Conservation (phyloP, 768 basidiomycete genomes). For the Sutorius australiensis region DNA sequence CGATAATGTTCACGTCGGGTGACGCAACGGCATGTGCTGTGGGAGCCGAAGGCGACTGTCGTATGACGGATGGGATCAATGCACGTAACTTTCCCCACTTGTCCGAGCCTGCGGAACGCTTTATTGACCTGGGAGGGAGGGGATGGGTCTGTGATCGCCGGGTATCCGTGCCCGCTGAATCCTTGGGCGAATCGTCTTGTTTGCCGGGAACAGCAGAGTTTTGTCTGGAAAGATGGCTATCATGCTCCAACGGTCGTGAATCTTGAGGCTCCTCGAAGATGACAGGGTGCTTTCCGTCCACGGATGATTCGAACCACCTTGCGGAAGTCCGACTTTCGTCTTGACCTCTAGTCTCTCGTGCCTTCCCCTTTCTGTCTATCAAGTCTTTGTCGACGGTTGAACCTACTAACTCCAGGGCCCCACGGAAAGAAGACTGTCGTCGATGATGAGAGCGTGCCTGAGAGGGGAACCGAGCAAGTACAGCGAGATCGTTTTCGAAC, state of each 20-base stretch:
- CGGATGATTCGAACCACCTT: slow-evolving; percentile 53
- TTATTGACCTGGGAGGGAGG: slow-evolving; percentile 15
- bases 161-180: slow-evolving; percentile 4
- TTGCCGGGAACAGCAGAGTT: neutral
- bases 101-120: slow-evolving; percentile 27
- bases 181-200: slow-evolving; percentile 3
- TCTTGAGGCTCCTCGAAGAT: slow-evolving; percentile 31
- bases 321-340: slow-evolving; percentile 55
- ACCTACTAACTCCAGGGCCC: slow-evolving; percentile 50
- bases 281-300: slow-evolving; percentile 40
- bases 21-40: slow-evolving; percentile 46
- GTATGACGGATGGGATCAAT: slow-evolving; percentile 54
- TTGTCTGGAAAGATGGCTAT: slow-evolving; percentile 17
- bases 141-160: slow-evolving; percentile 29
- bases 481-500: slow-evolving; percentile 32
- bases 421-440: slow-evolving; percentile 51
- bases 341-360: slow-evolving; percentile 41
- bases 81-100: slow-evolving; percentile 68
- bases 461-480: slow-evolving; percentile 34
- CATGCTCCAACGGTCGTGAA: slow-evolving; percentile 21
- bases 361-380: slow-evolving; percentile 53
- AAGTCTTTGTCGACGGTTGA: slow-evolving; percentile 33
- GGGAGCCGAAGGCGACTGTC: slow-evolving; percentile 33
- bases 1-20: slow-evolving; percentile 66
- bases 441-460: slow-evolving; percentile 15